Evolutionary conservation across 345 rosid genomes (phyloP).

Genomic region (Citrus trifoliata): DNA sequence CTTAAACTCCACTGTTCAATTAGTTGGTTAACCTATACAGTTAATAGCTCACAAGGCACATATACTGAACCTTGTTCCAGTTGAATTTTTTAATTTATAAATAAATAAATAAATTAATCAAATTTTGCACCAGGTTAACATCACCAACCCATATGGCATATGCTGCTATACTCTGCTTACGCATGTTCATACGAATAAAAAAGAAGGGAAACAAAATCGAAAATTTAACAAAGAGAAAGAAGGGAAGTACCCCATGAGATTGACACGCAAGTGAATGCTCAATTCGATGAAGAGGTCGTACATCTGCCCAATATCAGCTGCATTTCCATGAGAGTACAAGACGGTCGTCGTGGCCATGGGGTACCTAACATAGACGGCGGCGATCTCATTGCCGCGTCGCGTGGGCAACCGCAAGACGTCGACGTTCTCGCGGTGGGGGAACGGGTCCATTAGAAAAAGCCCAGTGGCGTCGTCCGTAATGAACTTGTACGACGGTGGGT

Average conservation of each 20-base stretch:
- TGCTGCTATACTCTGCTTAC: too few relatives aligned
- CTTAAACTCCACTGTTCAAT: background rate
- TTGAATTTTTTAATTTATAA: background rate
- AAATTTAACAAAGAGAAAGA: background rate
- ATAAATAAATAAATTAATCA: background rate
- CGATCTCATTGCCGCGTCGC: slow-evolving; percentile 78
- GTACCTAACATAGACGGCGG: slow-evolving; percentile 70
- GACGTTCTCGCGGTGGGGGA: slow-evolving; percentile 86
- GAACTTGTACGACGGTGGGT: slow-evolving; percentile 84
- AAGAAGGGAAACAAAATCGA: background rate
- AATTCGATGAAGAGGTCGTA: slow-evolving; percentile 94
- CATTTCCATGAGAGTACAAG: slow-evolving; percentile 92
- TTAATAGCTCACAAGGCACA: background rate
- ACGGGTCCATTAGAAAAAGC: slow-evolving; percentile 61
- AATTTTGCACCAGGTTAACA: background rate
- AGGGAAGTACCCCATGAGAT: slow-evolving; percentile 73
- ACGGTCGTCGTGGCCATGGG: slow-evolving; percentile 90
- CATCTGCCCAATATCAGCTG: slow-evolving; percentile 98
- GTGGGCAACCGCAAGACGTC: slow-evolving; percentile 72
- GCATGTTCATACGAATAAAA: background rate
- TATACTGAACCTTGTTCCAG: background rate
- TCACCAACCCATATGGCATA: background rate
- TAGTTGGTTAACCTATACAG: background rate
- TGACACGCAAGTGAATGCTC: slow-evolving; percentile 87
- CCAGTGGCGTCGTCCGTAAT: slow-evolving; percentile 54